These are phyloP conservation scores for Ceratocystis cubensis DNA, from an alignment of 2,329 filamentous ascomycete genomes.

Conservation along the genomic window DNA sequence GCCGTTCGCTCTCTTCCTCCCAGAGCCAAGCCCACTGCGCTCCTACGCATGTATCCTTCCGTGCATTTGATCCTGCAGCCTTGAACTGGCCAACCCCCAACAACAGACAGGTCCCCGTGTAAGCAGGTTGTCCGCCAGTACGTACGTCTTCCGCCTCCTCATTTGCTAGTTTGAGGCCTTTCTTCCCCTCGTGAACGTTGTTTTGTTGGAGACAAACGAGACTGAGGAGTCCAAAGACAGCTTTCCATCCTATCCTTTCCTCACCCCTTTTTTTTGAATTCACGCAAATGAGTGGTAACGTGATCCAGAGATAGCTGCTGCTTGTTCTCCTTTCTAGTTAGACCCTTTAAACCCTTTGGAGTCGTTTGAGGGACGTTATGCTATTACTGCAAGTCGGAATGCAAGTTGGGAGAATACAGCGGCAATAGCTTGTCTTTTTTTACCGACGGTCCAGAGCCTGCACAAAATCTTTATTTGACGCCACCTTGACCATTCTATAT, in stretches of 20 bases:
- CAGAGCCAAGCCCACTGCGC: not conserved
- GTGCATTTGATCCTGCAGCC: not conserved
- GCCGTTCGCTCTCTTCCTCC: not conserved
- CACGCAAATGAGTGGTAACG: not conserved
- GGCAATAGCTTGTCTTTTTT: not conserved
- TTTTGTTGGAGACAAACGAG: not conserved
- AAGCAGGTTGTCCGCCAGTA: not conserved
- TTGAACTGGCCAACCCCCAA: not conserved
- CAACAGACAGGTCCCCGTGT: not conserved
- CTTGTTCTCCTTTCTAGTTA: not conserved
- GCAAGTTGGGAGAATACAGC: not conserved
- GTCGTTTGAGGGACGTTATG: too few species aligned
- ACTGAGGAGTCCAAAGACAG: not conserved
- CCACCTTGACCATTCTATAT: not conserved
- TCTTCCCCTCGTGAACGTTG: not conserved
- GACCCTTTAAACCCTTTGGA: too few species aligned
- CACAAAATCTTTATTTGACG: not conserved
- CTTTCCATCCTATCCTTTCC: not conserved
- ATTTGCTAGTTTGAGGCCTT: not conserved
- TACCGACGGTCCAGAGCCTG: too few species aligned
- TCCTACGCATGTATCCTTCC: slow-evolving; percentile 5
- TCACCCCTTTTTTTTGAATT: not conserved
- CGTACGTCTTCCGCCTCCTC: not conserved
- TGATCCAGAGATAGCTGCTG: not conserved
- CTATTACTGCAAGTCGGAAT: not conserved